phyloP scores from a whole-genome alignment of 202 grass and related monocot genomes.

The Dendrocalamus latiflorus region DNA sequence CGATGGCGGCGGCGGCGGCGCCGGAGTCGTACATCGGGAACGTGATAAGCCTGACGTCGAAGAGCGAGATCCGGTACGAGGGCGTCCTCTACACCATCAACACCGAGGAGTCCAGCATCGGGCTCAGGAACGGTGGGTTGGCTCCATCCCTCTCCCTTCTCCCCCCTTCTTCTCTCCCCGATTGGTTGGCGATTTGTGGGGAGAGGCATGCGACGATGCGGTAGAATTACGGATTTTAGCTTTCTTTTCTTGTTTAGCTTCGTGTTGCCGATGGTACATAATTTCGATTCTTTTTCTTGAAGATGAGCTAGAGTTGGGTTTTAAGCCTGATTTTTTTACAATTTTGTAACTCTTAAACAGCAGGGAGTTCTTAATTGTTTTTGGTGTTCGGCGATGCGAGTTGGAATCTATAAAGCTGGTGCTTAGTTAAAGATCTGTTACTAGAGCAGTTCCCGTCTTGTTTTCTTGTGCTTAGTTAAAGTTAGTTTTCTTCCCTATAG shows the following conservation, averaged over 20 bases:
- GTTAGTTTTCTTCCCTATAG: neutral
- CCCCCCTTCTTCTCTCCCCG: too few relatives aligned
- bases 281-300: neutral
- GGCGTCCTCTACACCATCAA: conserved; percentile 91
- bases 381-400: neutral
- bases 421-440: neutral
- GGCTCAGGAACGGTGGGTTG: conserved; percentile 61
- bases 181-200: too few relatives aligned
- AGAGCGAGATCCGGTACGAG: conserved; percentile 96
- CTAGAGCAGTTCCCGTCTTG: neutral
- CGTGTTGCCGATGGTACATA: neutral
- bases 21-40: conserved; percentile 86
- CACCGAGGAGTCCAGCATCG: conserved; percentile 89
- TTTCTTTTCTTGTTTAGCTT: neutral
- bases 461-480: neutral
- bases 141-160: neutral
- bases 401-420: neutral
- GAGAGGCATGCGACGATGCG: neutral
- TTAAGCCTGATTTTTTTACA: neutral
- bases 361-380: neutral
- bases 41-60: conserved; percentile 85
- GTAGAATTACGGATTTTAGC: neutral
- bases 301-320: neutral
- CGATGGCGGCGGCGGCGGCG: conserved; percentile 25
- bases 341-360: neutral